A percentile compares a stretch with the other conserved stretches of the same genome.
These are phyloP conservation scores for Yamadazyma taylorii DNA, from an alignment of 1,139 yeast genomes.

Conservation along the genomic window DNA sequence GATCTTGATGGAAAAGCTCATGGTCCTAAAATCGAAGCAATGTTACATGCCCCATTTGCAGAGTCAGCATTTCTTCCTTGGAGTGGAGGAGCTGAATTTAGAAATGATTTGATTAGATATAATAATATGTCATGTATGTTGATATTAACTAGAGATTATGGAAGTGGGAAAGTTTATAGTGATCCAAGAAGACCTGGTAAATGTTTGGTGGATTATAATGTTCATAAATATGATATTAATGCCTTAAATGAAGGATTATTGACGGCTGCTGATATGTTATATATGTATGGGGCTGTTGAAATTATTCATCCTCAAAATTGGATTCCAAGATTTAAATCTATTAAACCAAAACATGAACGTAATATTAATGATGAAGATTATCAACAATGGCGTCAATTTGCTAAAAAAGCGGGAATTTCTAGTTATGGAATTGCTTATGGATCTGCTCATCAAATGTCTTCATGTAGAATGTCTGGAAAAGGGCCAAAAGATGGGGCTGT, in stretches of 20 bases:
- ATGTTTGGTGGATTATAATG: slow-evolving; percentile 40
- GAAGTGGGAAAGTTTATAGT: slow-evolving; percentile 40
- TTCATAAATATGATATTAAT: slow-evolving; percentile 43
- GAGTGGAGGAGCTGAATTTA: slow-evolving; percentile 34
- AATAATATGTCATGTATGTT: slow-evolving; percentile 44
- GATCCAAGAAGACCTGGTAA: slow-evolving; percentile 39
- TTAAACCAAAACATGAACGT: slow-evolving; percentile 44
- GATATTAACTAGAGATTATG: slow-evolving; percentile 50
- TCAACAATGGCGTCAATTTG: slow-evolving; percentile 42
- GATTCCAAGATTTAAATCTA: slow-evolving; percentile 40
- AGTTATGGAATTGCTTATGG: slow-evolving; percentile 40
- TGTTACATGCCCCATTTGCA: slow-evolving; percentile 48
- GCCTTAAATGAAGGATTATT: slow-evolving; percentile 44
- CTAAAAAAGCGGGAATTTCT: slow-evolving; percentile 28
- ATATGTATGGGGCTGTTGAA: slow-evolving; percentile 52
- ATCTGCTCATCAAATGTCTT: slow-evolving; percentile 62
- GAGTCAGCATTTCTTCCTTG: slow-evolving; percentile 46
- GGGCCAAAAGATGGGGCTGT: slow-evolving; percentile 52
- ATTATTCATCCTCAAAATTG: slow-evolving; percentile 40
- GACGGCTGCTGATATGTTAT: slow-evolving; percentile 46
- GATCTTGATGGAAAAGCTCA: slow-evolving; percentile 58
- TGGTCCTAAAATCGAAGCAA: slow-evolving; percentile 57
- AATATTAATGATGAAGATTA: slow-evolving; percentile 45
- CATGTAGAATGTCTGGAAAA: slow-evolving; percentile 55
- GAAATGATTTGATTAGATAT: slow-evolving; percentile 39